Evolutionary conservation across 495 filamentous ascomycete species (phyloP), one percentile per base, ranked within the genome.

Genomic region (Penicillium argentinense): DNA sequence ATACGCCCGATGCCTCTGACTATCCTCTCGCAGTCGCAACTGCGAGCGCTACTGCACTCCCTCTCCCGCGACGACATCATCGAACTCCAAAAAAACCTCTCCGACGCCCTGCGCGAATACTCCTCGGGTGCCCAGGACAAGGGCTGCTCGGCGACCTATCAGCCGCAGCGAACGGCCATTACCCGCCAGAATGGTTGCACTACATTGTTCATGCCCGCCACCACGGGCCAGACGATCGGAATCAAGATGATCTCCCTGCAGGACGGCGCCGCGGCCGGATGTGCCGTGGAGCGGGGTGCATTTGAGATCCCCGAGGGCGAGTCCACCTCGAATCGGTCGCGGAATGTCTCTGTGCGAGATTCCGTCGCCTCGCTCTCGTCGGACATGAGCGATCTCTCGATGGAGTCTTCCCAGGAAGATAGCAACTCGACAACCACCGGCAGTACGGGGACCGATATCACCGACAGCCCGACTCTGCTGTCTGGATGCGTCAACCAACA

Each of bases 161-260:
- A 96, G 59, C 91, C 92, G 0, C 80, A 82, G 43, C 80, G 92
- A 36, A 87, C 87, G 0, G 77, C 83, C 0, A 78, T 92, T 36
- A 79, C 81, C 32, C 77, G 77, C 23, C 75, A 69, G 16, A 85
- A 88, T 72, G 86, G 88, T 27, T 80, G 82, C 30, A 95, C 87
- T 3, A 96, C 88, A 0, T 73, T 97, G 23, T 93, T 96, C 64
- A 98, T 97, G 93, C 93, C 93, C 3, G 88, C 88, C 2, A 80
- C 69, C 42, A 80, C 75, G 12, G 74, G 73, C 39, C 68, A 74
- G 23, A 78, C 75, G 1, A 60, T 81, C 11, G 83, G 82, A 7
- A 76, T 87, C 45, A 87, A 87, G 62, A 79, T 85, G 48, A 72
- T 86, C 9, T 83, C 81, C 5, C 53, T 73, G 39, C 62, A 71